Evolutionary conservation across 495 filamentous ascomycete species (phyloP), one percentile per base, ranked within the genome.

Genomic region (Acidomyces sp.): DNA sequence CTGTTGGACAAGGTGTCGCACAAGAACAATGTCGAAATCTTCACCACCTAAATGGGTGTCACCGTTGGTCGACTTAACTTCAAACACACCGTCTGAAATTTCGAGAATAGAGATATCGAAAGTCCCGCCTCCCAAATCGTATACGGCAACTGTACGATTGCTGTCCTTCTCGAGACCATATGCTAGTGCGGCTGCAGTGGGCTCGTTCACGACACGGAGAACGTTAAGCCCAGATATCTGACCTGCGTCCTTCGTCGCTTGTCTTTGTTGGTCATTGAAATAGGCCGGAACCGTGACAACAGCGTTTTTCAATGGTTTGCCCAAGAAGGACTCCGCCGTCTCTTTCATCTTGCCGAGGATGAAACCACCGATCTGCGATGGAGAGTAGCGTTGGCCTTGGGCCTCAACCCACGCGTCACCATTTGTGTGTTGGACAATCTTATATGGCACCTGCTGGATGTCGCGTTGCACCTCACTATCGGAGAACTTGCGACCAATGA

Each of bases 31-130:
- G 63, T 97, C 90, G 61, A 97, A 97, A 62, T 97, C 90, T 66
- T 97, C 92, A 75, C 92, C 92, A 78, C 92, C 92, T 54, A 99
- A 77, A 67, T 96, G 92, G 54, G 92, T 96, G 62, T 99, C 92
- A 82, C 92, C 92, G 64, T 88, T 88, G 56, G 92, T 99, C 62
- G 92, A 78, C 66, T 88, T 69, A 52, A 99, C 92, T 70, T 99
- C 92, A 63, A 99, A 99, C 51, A 94, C 85, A 62, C 92, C 92
- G 58, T 87, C 70, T 54, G 96, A 88, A 49, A 96, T 93, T 28
- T 87, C 92, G 23, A 99, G 76, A 50, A 99, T 83, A 37, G 88
- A 95, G 39, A 99, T 88, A 92, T 99, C 90, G 64, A 99, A 99
- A 55, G 90, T 96, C 77, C 92, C 92, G 79, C 92, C 90, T 67